phyloP scores from a whole-genome alignment of 1,139 yeast genomes.

The Magnusiomyces suaveolens region DNA sequence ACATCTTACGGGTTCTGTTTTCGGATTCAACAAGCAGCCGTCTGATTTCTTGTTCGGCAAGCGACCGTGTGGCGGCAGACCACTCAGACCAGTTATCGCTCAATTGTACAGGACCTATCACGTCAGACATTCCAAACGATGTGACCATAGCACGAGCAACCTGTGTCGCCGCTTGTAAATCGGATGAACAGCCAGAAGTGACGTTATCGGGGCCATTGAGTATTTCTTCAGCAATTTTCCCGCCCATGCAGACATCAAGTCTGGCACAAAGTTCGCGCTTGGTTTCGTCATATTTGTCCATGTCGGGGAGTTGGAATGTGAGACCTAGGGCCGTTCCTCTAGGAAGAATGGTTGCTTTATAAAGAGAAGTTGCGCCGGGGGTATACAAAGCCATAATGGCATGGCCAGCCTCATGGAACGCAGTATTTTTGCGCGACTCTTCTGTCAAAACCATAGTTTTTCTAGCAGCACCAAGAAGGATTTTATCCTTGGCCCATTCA shows the following conservation, averaged over 20 bases:
- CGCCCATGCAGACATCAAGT: conserved; percentile 96
- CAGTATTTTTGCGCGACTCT: conserved; percentile 81
- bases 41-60: conserved; percentile 89
- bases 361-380: conserved; percentile 79
- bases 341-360: conserved; percentile 92
- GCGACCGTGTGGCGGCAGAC: conserved; percentile 79
- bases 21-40: conserved; percentile 65
- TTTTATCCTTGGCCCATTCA: conserved; percentile 94
- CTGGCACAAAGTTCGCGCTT: conserved; percentile 80
- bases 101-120: conserved; percentile 77
- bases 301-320: conserved; percentile 92
- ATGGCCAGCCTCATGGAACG: conserved; percentile 98
- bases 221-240: conserved; percentile 92
- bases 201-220: conserved; percentile 80
- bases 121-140: conserved; percentile 79
- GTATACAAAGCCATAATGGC: conserved; percentile 97
- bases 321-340: conserved; percentile 97
- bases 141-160: conserved; percentile 94
- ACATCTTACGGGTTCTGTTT: conserved; percentile 61
- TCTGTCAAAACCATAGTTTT: conserved; percentile 73
- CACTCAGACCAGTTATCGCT: conserved; percentile 80
- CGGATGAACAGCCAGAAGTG: conserved; percentile 93
- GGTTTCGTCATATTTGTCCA: conserved; percentile 65
- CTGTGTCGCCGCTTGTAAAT: conserved; percentile 89
- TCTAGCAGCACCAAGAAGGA: conserved; percentile 91